phyloP scores from a whole-genome alignment of 768 basidiomycete genomes.

The Tricholoma flavovirens region DNA sequence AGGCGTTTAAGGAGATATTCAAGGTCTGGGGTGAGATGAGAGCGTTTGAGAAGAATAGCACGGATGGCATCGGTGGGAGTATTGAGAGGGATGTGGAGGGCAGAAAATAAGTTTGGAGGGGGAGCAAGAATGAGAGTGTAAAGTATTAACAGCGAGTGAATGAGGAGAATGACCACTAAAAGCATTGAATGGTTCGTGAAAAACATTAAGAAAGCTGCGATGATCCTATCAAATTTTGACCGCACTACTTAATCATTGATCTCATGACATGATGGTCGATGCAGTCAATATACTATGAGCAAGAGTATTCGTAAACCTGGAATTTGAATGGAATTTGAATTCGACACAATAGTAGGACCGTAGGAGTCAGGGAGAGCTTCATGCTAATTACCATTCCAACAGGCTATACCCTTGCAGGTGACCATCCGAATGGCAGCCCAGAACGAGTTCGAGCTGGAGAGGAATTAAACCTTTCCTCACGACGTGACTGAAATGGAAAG shows the following conservation, averaged over 20 bases:
- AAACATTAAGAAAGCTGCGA: too few species aligned
- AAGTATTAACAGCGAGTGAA: conserved; percentile 47
- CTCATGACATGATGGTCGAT: too few species aligned
- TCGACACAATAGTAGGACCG: too few species aligned
- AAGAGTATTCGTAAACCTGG: too few species aligned
- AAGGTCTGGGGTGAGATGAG: conserved; percentile 42
- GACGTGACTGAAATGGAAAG: neutral
- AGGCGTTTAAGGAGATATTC: conserved; percentile 51
- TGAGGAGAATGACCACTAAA: conserved; percentile 36
- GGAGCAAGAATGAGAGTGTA: conserved; percentile 39
- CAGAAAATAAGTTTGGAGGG: conserved; percentile 59
- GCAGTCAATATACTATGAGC: too few species aligned
- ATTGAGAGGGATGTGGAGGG: conserved; percentile 49
- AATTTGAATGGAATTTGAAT: too few species aligned
- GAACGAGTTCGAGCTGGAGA: neutral
- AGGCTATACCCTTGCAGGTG: neutral
- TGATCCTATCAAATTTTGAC: too few species aligned
- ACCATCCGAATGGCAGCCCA: neutral
- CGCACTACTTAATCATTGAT: too few species aligned
- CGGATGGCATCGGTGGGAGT: conserved; percentile 49
- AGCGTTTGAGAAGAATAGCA: conserved; percentile 33
- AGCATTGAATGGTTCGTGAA: neutral
- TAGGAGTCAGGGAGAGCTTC: too few species aligned
- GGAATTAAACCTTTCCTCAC: neutral
- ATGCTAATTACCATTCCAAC: neutral